phyloP scores from a whole-genome alignment of 2,329 filamentous ascomycete species.

The Gyromitra esculenta region DNA sequence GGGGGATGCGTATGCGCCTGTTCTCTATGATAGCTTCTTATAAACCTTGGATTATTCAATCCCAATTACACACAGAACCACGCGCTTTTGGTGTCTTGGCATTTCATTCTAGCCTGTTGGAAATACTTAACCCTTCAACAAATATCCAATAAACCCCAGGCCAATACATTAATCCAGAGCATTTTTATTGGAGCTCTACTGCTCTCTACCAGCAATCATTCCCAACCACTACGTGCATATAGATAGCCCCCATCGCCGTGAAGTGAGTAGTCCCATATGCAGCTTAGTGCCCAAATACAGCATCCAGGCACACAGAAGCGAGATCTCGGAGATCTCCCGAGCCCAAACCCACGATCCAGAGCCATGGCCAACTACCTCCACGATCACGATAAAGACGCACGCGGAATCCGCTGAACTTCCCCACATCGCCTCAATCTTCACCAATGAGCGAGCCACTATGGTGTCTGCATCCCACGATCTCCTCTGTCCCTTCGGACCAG shows the following conservation, averaged over 20 bases:
- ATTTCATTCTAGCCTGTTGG: no score
- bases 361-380: neutral
- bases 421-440: neutral
- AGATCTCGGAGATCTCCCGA: conserved; percentile 33
- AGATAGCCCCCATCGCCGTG: neutral
- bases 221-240: no score
- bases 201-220: neutral
- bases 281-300: neutral
- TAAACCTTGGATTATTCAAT: no score
- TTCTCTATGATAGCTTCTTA: no score
- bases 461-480: neutral
- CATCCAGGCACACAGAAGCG: conserved; percentile 6
- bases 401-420: neutral
- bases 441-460: neutral
- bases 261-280: neutral
- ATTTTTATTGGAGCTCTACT: neutral
- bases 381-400: neutral
- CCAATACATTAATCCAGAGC: no score
- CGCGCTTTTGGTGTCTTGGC: no score
- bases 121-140: no score
- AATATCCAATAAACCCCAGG: no score
- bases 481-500: neutral
- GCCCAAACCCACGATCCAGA: neutral
- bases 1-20: no score
- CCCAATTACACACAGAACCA: no score